These are phyloP conservation scores for Yamadazyma dendronema DNA, from an alignment of 1,139 yeast genomes.

Conservation along the genomic window DNA sequence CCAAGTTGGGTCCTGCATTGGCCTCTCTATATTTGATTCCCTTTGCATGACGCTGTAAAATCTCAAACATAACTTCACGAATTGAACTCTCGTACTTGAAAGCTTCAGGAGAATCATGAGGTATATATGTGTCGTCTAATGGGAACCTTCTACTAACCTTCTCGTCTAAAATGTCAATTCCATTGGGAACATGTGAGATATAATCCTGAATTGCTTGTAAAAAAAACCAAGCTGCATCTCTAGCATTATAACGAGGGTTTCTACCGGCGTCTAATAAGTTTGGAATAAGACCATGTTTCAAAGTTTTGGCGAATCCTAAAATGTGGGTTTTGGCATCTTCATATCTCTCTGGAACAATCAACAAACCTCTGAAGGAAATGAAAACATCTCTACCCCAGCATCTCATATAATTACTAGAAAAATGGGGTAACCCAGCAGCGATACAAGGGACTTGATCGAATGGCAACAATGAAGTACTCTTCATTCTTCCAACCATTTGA, in stretches of 20 bases:
- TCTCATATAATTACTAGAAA: constrained; percentile 86
- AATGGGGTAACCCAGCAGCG: constrained; percentile 97
- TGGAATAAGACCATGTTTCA: constrained; percentile 94
- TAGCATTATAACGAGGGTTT: constrained; percentile 91
- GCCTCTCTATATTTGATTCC: constrained; percentile 92
- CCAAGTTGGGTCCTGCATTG: constrained; percentile 86
- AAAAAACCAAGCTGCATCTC: constrained; percentile 98
- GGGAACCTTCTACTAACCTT: constrained; percentile 85
- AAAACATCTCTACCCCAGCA: constrained; percentile 99
- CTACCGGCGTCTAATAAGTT: constrained; percentile 89
- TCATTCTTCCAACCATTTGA: constrained; percentile 80
- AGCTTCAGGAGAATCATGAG: constrained; percentile 69
- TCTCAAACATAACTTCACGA: constrained; percentile 77
- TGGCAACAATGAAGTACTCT: constrained; percentile 75
- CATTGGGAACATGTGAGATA: constrained; percentile 64
- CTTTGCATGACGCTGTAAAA: constrained; percentile 78
- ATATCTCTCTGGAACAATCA: constrained; percentile 72
- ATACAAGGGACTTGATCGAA: constrained; percentile 62
- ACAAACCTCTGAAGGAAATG: constrained; percentile 77
- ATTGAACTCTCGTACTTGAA: constrained; percentile 69
- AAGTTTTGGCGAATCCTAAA: constrained; percentile 82
- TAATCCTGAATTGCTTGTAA: constrained; percentile 86
- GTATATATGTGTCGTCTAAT: constrained; percentile 75
- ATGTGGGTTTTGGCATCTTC: constrained; percentile 83
- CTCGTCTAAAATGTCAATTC: constrained; percentile 63